Conservation (phyloP, 2,329 filamentous ascomycete species). For the Stachybotrys elegans region DNA sequence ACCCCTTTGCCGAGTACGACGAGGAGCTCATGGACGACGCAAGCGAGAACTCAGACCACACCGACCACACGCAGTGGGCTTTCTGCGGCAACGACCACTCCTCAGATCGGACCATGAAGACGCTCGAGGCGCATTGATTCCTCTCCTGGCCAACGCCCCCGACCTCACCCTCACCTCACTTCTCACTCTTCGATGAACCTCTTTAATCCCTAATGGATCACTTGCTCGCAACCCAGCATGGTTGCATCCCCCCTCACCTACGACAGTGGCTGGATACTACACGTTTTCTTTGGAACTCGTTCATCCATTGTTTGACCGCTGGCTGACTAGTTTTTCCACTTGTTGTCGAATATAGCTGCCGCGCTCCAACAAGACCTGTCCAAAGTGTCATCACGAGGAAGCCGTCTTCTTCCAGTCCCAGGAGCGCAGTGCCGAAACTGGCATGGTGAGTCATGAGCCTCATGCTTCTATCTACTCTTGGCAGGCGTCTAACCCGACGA, state of each 20-base stretch:
- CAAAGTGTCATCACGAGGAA: conserved; percentile 78
- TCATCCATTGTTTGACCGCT: conserved; percentile 23
- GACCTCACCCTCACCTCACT: no score
- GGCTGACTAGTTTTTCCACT: conserved; percentile 38
- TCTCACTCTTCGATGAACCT: no score
- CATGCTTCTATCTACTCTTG: background rate
- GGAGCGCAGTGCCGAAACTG: conserved; percentile 92
- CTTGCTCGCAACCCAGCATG: no score
- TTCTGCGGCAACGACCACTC: no score
- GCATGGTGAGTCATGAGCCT: conserved; percentile 69
- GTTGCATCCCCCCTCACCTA: no score
- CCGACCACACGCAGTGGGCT: no score
- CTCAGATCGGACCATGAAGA: no score
- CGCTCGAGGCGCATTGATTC: no score
- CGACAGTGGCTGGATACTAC: no score
- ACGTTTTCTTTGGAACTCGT: conserved; percentile 21
- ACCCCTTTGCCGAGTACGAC: conserved; percentile 32
- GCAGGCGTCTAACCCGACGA: background rate
- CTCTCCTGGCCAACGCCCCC: no score
- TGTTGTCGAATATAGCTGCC: conserved; percentile 65
- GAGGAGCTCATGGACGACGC: conserved; percentile 25
- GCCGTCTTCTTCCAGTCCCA: conserved; percentile 99
- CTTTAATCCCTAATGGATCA: no score
- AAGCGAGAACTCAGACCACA: conserved; percentile 14
- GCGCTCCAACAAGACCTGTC: conserved; percentile 79